Conservation (phyloP, 495 filamentous ascomycete species). For the Penicillium angulare region DNA sequence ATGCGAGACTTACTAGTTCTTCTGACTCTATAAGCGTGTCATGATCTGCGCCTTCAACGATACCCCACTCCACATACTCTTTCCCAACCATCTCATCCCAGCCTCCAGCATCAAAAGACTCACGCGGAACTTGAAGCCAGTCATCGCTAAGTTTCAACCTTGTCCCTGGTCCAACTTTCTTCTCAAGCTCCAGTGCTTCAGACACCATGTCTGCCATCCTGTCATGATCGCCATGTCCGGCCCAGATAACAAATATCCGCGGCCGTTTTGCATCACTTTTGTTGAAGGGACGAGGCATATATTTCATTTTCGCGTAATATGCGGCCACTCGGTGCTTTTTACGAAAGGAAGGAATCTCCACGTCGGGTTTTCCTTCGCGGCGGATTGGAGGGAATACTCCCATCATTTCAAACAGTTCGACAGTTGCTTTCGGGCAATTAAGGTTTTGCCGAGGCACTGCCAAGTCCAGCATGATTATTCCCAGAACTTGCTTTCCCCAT, state of each 20-base stretch:
- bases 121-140: slow-evolving; percentile 15
- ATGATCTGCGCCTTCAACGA: slow-evolving; percentile 15
- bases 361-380: slow-evolving; percentile 8
- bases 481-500: slow-evolving; percentile 10
- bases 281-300: slow-evolving; percentile 14
- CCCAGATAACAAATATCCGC: slow-evolving; percentile 19
- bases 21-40: slow-evolving; percentile 15
- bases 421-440: slow-evolving; percentile 1
- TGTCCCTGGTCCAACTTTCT: slow-evolving; percentile 10
- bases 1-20: not conserved
- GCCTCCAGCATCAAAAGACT: slow-evolving; percentile 13
- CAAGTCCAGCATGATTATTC: slow-evolving; percentile 13
- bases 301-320: slow-evolving; percentile 14
- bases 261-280: not conserved
- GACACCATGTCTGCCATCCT: slow-evolving; percentile 5
- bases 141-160: slow-evolving; percentile 1
- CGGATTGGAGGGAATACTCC: slow-evolving; percentile 22
- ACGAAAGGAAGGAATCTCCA: slow-evolving; percentile 11
- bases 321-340: slow-evolving; percentile 10
- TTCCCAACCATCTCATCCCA: slow-evolving; percentile 19
- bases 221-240: slow-evolving; percentile 17
- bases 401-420: slow-evolving; percentile 23
- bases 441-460: slow-evolving; percentile 1
- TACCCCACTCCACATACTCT: slow-evolving; percentile 14
- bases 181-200: slow-evolving; percentile 10